Base-by-base conservation (phyloP, 495 filamentous ascomycete genomes). In the Mycothermus thermophilus region DNA sequence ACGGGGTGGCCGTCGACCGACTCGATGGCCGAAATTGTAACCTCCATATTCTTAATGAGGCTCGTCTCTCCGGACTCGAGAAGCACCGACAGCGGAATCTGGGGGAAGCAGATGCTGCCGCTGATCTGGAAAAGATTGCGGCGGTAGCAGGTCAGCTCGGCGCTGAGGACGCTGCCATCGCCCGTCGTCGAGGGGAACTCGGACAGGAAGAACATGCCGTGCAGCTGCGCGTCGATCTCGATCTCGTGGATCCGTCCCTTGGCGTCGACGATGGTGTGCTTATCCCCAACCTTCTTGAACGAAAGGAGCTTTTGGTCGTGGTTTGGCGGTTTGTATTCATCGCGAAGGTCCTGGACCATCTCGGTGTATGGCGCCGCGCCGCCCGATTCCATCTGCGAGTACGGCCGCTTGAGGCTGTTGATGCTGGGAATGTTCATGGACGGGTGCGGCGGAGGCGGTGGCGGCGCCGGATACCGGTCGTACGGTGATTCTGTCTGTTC, bases 141-240 rank as follows among this genome's bases (percentile, higher is more conserved):
- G 34, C 86, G 80, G 55, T 94, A 94, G 67, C 86, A 94, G 8
- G 85, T 94, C 52, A 94, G 55, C 62, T 94, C 86, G 27, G 68
- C 66, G 25, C 85, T 80, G 25, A 81, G 57, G 25, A 69, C 60
- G 32, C 70, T 68, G 30, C 75, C 72, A 42, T 83, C 75, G 35
- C 68, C 71, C 20, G 71, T 64, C 25, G 70, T 68, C 16, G 82
- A 72, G 10, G 83, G 79, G 41, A 86, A 79, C 56, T 94, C 86
- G 38, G 85, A 85, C 15, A 94, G 68, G 52, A 93, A 94, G 60
- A 94, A 94, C 84, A 93, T 94, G 55, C 86, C 86, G 53, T 93
- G 84, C 27, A 94, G 69, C 55, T 92, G 85, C 27, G 85, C 84
- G 20, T 80, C 71, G 15, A 93, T 64, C 35, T 71, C 68, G 27